Conservation (phyloP, 495 filamentous ascomycete genomes). For the Xylaria bambusicola region DNA sequence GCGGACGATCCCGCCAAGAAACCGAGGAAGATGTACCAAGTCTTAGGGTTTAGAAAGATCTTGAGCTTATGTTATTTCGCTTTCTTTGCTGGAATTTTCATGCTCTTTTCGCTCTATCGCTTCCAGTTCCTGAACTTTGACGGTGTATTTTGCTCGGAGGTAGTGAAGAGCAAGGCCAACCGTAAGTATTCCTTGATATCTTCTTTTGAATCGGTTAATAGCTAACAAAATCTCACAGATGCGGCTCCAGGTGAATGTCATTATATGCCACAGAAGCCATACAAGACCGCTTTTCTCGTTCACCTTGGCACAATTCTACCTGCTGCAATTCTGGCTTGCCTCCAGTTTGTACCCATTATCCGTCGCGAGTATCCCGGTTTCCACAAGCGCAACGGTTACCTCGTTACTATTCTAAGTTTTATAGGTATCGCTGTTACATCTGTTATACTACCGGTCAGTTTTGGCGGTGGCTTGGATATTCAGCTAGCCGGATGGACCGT, state of each 20-base stretch:
- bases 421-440: constrained; percentile 45
- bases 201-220: not conserved
- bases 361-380: constrained; percentile 46
- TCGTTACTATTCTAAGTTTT: constrained; percentile 46
- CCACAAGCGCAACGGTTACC: constrained; percentile 58
- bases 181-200: not conserved
- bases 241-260: constrained; percentile 51
- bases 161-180: not conserved
- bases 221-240: not conserved
- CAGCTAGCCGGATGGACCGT: constrained; percentile 41
- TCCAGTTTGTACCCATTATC: constrained; percentile 57
- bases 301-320: constrained; percentile 54
- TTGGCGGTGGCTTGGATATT: constrained; percentile 47
- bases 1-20: too few species aligned
- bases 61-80: too few species aligned
- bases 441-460: constrained; percentile 44
- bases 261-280: constrained; percentile 37
- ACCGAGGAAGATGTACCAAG: too few species aligned
- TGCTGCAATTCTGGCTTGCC: constrained; percentile 46
- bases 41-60: constrained; percentile 19
- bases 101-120: constrained; percentile 39
- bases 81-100: constrained; percentile 35
- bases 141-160: constrained; percentile 21
- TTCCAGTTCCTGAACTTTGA: constrained; percentile 40
- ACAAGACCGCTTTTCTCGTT: constrained; percentile 47